Conservation (phyloP, 73 alveolate species). For the Paramecium primaurelia region DNA sequence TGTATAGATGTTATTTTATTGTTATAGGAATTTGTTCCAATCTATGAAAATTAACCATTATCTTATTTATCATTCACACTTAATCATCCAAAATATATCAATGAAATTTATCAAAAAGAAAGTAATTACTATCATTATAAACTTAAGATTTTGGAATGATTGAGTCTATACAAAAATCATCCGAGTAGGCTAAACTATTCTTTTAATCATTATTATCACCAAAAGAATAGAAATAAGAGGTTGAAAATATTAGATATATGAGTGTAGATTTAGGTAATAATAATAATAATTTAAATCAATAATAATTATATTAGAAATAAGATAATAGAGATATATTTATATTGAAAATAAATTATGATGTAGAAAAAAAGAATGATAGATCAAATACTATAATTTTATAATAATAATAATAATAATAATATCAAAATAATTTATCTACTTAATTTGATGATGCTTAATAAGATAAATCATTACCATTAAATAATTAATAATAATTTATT, state of each 20-base stretch:
- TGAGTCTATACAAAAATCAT: neutral
- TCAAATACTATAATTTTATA: neutral
- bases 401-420: neutral
- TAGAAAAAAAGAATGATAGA: neutral
- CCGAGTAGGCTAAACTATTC: neutral
- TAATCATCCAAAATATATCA: neutral
- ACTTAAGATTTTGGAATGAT: neutral
- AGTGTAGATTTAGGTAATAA: neutral
- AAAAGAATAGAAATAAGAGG: neutral
- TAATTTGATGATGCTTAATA: neutral
- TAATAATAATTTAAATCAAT: neutral
- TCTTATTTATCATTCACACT: neutral
- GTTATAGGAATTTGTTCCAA: conserved; percentile 3
- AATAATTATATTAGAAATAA: neutral
- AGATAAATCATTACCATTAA: neutral
- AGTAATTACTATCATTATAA: neutral
- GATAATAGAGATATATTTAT: neutral
- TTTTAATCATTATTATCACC: neutral
- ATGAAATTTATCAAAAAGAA: neutral
- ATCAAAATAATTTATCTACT: neutral
- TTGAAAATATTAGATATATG: neutral
- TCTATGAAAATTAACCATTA: conserved; percentile 7
- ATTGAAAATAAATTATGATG: conserved; percentile 20
- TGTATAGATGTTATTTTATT: neutral
- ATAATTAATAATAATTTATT: neutral